Evolutionary conservation across 2,329 filamentous ascomycete species (phyloP), one percentile per base, ranked within the genome.

Genomic region (Penicillium glabrum): DNA sequence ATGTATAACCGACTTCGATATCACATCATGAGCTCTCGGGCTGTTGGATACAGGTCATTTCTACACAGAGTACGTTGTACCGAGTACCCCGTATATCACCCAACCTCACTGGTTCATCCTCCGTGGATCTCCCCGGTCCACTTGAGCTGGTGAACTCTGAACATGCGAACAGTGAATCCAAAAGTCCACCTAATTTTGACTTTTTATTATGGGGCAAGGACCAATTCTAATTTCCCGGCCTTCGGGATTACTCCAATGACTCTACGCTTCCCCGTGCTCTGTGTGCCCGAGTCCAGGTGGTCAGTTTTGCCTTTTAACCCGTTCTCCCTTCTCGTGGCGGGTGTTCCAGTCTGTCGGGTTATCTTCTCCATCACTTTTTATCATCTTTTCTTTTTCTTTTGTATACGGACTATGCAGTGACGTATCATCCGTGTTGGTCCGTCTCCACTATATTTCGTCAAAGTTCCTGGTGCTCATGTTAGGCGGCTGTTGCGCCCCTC

Each of bases 401-500:
- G 27, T 46, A 4, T 37, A 35, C 39, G 16, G 31, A 5, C 31
- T 33, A 48, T 46, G 51, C 41, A 46, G 51, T 58, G 56, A 58
- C 55, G 55, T 57, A 54, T 50, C 51, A n/a, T 46, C 50, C 51
- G 26, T 14, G 14, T n/a, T 47, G 3, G 51, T 23, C 46, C 33
- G 51, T 49, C 54, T 47, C 45, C 51, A 47, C 50, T 47, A 24
- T 49, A 35, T 31, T 50, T 45, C 54, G 54, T 57, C 35, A 29
- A 57, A 49, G 45, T 57, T 48, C 49, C 35, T 48, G 26, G 45
- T 35, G 43, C 31, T 43, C 51, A 46, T 33, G 46, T 41, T 24
- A 47, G 23, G 31, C 44, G 26, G 26, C 52, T 44, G 35, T 45
- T 37, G 45, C 21, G 45, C 46, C 43, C 53, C 53, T 45, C 44